Base-by-base conservation (phyloP, 2,329 filamentous ascomycete species). In the Cercospora sojina region DNA sequence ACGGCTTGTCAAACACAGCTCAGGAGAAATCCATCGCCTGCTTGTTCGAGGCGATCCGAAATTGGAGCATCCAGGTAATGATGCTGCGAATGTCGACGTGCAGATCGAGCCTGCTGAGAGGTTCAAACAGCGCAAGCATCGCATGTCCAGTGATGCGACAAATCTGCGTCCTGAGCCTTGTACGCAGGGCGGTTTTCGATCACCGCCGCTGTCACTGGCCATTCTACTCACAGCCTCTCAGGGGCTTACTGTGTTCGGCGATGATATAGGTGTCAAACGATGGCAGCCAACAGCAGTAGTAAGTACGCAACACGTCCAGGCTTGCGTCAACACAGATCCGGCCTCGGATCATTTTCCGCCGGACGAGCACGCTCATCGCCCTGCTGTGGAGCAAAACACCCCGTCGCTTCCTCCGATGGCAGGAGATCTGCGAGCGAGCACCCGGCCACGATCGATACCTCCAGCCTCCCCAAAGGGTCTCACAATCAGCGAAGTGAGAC, bases 401-500 rank as follows among this genome's bases (percentile, higher is more conserved):
- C n/a, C n/a, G n/a, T n/a, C n/a, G n/a, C n/a, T n/a, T n/a, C n/a
- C 20, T 31, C n/a, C 5, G n/a, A 38, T 13, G n/a, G 32, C 12
- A 25, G 57, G 10, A 23, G 20, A 23, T 10, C 18, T 49, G 43
- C 6, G 43, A 49, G 9, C 23, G 41, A 23, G 35, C 57, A 58
- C 7, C 32, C 57, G 18, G 23, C 32, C 57, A 27, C 29, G 51
- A 56, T 59, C 57, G 29, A 58, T 59, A 8, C 18, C 23, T 41
- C 49, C 60, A 62, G 49, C 47, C 60, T 56, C 60, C 49, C 51
- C 47, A n/a, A 38, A 49, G 20, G 58, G 35, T 29, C 10, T 18
- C 35, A 61, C 16, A 27, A 61, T 32, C 18, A 35, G 27, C 31
- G 6, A 13, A 20, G 47, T 13, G 13, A 38, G 29, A 27, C 23